phyloP scores from a whole-genome alignment of 148 eudicot species.

The Vaccinium macrocarpon region DNA sequence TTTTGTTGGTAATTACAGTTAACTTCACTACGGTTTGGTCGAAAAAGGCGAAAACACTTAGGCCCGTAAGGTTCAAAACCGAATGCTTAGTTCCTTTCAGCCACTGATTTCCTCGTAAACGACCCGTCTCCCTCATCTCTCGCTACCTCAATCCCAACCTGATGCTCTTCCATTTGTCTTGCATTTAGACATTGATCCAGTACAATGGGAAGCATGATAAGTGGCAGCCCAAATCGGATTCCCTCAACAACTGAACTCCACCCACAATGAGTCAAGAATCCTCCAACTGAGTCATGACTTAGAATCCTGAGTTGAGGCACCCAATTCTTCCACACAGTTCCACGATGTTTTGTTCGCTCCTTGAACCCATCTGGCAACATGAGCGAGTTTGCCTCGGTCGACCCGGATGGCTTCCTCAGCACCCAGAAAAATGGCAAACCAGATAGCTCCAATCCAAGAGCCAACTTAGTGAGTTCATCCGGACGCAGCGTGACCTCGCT shows the following conservation, averaged over 20 bases:
- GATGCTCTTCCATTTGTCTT: slow-evolving; percentile 2
- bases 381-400: background rate
- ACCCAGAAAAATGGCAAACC: slow-evolving; percentile 25
- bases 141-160: slow-evolving; percentile 6
- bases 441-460: slow-evolving; percentile 25
- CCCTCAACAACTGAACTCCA: slow-evolving; percentile 19
- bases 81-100: background rate
- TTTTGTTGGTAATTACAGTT: background rate
- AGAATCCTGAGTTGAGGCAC: slow-evolving; percentile 19
- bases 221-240: slow-evolving; percentile 6
- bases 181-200: slow-evolving; percentile 22
- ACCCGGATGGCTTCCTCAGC: slow-evolving; percentile 9
- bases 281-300: slow-evolving; percentile 15
- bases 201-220: slow-evolving; percentile 10
- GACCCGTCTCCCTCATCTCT: slow-evolving; percentile 18
- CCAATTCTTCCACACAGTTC: slow-evolving; percentile 24
- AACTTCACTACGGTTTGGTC: background rate
- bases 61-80: background rate
- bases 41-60: background rate
- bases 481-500: slow-evolving; percentile 6
- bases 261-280: slow-evolving; percentile 13
- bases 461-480: slow-evolving; percentile 17
- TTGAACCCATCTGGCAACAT: slow-evolving; percentile 14
- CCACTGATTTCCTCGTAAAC: slow-evolving; percentile 9
- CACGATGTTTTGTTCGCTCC: slow-evolving; percentile 9